phyloP scores from a whole-genome alignment of 78 protist species.

The Dictyostelium intermedium region DNA sequence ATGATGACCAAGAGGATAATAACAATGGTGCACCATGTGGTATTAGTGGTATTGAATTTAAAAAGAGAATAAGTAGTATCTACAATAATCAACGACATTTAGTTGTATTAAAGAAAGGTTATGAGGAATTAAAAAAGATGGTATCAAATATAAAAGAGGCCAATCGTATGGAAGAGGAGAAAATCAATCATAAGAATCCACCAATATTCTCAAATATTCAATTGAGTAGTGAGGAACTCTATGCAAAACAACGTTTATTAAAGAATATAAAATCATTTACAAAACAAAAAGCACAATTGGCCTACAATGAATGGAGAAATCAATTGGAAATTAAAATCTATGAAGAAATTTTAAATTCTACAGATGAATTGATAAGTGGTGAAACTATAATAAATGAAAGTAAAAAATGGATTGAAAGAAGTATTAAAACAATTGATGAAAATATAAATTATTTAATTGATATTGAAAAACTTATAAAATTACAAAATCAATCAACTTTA shows the following conservation, averaged over 20 bases:
- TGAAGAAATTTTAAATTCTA: slow-evolving; percentile 10
- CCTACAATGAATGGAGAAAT: slow-evolving; percentile 32
- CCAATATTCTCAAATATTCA: slow-evolving; percentile 40
- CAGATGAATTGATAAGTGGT: not conserved
- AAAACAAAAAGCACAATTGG: slow-evolving; percentile 1
- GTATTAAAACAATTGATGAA: too few relatives aligned
- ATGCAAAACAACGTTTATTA: slow-evolving; percentile 30
- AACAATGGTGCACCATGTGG: not conserved
- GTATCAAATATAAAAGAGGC: slow-evolving; percentile 16
- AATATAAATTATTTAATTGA: not conserved
- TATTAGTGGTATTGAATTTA: not conserved
- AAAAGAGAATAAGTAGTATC: not conserved
- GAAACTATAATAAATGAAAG: not conserved
- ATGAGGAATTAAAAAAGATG: slow-evolving; percentile 24
- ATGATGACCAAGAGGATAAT: not conserved
- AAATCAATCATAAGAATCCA: slow-evolving; percentile 42
- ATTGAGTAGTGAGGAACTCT: slow-evolving; percentile 34
- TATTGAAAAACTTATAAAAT: not conserved
- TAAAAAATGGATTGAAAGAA: not conserved
- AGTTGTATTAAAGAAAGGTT: not conserved
- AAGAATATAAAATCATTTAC: slow-evolving; percentile 55
- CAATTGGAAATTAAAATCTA: slow-evolving; percentile 29
- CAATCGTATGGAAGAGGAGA: slow-evolving; percentile 22
- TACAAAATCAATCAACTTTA: not conserved
- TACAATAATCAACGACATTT: slow-evolving; percentile 17